These are phyloP conservation scores for Eremochloa ophiuroides DNA, from an alignment of 176 grass and related monocot species.

Conservation along the genomic window DNA sequence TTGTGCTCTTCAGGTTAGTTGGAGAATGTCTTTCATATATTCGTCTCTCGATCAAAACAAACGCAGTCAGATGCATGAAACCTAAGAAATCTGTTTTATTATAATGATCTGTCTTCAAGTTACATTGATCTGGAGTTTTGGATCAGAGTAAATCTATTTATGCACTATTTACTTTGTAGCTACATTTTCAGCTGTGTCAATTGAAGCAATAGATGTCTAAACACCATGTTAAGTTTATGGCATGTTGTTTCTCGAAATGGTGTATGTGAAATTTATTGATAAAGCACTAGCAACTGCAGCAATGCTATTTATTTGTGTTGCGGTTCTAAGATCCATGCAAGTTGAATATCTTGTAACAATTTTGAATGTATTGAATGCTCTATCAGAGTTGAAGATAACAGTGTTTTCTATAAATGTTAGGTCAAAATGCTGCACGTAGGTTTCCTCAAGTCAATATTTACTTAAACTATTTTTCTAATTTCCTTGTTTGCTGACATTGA, in stretches of 20 bases:
- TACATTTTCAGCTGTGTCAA: neutral
- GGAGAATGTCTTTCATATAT: constrained; percentile 1
- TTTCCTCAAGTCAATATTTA: constrained; percentile 5
- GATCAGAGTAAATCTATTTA: neutral
- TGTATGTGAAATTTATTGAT: neutral
- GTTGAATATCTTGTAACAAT: neutral
- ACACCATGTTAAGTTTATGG: neutral
- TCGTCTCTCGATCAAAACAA: neutral
- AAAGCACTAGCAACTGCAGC: neutral
- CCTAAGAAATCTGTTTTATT: neutral
- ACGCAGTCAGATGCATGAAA: constrained; percentile 3
- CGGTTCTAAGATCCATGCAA: neutral
- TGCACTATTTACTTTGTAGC: neutral
- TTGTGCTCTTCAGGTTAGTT: constrained; percentile 96
- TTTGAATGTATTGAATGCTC: neutral
- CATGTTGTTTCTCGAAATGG: neutral
- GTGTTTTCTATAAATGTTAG: neutral
- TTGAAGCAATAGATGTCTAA: neutral
- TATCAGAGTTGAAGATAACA: neutral
- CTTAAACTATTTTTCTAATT: constrained; percentile 7
- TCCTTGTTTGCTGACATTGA: constrained; percentile 19
- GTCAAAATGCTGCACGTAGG: neutral
- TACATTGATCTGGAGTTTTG: neutral
- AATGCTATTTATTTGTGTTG: neutral
- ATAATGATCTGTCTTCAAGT: neutral